Conservation (phyloP, 176 grass and related monocot species). For the Musa schizocarpa region DNA sequence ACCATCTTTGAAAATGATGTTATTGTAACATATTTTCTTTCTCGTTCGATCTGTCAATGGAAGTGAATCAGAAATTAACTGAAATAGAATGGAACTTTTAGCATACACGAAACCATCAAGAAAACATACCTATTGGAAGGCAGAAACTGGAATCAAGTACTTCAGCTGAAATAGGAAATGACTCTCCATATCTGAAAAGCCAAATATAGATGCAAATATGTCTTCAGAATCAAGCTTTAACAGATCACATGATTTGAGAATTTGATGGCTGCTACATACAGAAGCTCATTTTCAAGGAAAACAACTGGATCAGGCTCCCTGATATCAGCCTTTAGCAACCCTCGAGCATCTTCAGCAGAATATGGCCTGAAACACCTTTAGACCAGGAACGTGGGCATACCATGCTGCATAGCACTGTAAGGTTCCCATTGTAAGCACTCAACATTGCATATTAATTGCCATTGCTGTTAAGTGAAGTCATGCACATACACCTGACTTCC, state of each 20-base stretch:
- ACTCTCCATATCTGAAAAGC: conserved; percentile 77
- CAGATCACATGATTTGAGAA: not conserved
- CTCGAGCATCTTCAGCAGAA: conserved; percentile 84
- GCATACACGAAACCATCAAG: not conserved
- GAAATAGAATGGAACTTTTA: not conserved
- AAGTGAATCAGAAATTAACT: conserved; percentile 2
- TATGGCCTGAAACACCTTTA: conserved; percentile 68
- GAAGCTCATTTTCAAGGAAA: conserved; percentile 87
- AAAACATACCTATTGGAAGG: conserved; percentile 60
- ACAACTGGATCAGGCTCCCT: conserved; percentile 87
- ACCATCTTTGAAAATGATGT: conserved; percentile 93
- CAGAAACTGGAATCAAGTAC: conserved; percentile 95
- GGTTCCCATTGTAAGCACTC: not conserved
- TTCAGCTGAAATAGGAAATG: conserved; percentile 85
- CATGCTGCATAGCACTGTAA: conserved; percentile 92
- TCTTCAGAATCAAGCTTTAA: not conserved
- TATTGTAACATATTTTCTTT: conserved; percentile 88
- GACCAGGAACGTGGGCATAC: conserved; percentile 86
- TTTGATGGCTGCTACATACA: conserved; percentile 34
- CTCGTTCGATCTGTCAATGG: conserved; percentile 67
- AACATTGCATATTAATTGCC: not conserved
- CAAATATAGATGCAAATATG: not conserved
- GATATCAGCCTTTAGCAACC: conserved; percentile 90
- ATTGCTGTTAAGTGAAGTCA: not conserved
- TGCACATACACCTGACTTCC: not conserved